Percentiles rank a stretch among this genome's conserved stretches.
Evolutionary conservation across 176 grass and related monocot species (phyloP).

Genomic region (Thalia dealbata): DNA sequence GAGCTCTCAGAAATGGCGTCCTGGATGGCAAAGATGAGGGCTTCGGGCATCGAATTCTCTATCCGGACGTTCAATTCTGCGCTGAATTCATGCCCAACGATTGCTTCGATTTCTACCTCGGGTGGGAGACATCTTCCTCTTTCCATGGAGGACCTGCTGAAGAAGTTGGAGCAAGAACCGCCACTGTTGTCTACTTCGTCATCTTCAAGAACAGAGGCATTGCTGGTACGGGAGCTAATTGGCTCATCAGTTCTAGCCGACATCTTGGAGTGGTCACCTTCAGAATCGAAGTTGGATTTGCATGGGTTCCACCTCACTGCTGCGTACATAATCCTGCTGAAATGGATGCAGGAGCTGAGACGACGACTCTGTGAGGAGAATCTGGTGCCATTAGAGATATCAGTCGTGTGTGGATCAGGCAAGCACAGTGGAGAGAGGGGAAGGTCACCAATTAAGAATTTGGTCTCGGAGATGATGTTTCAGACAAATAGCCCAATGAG

Average conservation of each 20-base stretch:
- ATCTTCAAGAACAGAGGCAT: constrained; percentile 27
- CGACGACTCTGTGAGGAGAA: background rate
- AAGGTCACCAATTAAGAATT: constrained; percentile 49
- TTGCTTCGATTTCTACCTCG: constrained; percentile 22
- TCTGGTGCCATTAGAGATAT: constrained; percentile 43
- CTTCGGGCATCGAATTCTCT: constrained; percentile 22
- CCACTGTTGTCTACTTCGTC: background rate
- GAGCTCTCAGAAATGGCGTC: constrained; percentile 35
- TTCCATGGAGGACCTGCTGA: constrained; percentile 26
- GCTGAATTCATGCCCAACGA: constrained; percentile 44
- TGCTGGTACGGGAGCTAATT: constrained; percentile 52
- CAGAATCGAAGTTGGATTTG: constrained; percentile 73
- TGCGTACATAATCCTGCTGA: constrained; percentile 62
- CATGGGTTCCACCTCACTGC: constrained; percentile 58
- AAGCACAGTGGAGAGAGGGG: constrained; percentile 65
- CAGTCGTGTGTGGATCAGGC: constrained; percentile 53
- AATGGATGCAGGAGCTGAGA: constrained; percentile 54
- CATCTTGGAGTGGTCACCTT: constrained; percentile 48
- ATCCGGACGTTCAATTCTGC: constrained; percentile 47
- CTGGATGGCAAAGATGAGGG: constrained; percentile 55
- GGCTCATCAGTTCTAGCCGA: constrained; percentile 33
- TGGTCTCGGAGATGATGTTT: constrained; percentile 51
- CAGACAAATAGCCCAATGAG: constrained; percentile 53
- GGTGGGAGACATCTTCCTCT: constrained; percentile 33
- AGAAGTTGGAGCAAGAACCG: constrained; percentile 28